Conservation (phyloP, 2,329 filamentous ascomycete genomes). For the Xylariales sp. region DNA sequence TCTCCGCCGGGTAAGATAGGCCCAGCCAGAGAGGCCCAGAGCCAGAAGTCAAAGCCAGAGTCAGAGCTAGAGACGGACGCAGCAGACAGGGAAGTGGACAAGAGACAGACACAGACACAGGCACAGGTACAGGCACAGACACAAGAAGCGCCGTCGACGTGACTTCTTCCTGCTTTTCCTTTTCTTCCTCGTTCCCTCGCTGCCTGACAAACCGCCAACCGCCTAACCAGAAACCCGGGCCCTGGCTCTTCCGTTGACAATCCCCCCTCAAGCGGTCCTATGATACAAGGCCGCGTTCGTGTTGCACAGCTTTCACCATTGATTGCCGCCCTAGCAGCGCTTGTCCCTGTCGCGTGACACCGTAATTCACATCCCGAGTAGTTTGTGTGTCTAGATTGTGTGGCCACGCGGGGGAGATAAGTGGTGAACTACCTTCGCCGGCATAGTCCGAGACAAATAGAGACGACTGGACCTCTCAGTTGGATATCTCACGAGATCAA, state of each 20-base stretch:
- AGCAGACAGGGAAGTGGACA: not conserved
- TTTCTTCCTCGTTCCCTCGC: constrained; percentile 1
- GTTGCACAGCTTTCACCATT: constrained; percentile 21
- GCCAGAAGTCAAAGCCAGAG: no score
- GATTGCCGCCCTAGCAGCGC: constrained; percentile 23
- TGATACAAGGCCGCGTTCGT: constrained; percentile 21
- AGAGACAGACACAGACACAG: not conserved
- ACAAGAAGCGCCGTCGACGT: not conserved
- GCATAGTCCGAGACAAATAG: not conserved
- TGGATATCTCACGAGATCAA: constrained; percentile 10
- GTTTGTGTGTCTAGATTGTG: constrained; percentile 12
- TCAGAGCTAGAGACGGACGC: no score
- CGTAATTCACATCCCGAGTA: constrained; percentile 2
- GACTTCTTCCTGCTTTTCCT: not conserved
- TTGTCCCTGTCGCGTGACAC: constrained; percentile 39
- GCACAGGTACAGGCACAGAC: not conserved
- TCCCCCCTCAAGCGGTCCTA: constrained; percentile 8
- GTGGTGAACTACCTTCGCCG: not conserved
- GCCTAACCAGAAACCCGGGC: not conserved
- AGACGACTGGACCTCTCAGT: constrained; percentile 14
- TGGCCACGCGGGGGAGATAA: not conserved
- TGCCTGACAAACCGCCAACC: constrained; percentile 1
- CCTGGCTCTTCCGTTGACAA: not conserved
- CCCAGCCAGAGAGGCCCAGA: no score
- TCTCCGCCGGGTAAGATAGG: not conserved